These are phyloP conservation scores for Alternaria sp. DNA, from an alignment of 2,329 filamentous ascomycete genomes.

Conservation along the genomic window DNA sequence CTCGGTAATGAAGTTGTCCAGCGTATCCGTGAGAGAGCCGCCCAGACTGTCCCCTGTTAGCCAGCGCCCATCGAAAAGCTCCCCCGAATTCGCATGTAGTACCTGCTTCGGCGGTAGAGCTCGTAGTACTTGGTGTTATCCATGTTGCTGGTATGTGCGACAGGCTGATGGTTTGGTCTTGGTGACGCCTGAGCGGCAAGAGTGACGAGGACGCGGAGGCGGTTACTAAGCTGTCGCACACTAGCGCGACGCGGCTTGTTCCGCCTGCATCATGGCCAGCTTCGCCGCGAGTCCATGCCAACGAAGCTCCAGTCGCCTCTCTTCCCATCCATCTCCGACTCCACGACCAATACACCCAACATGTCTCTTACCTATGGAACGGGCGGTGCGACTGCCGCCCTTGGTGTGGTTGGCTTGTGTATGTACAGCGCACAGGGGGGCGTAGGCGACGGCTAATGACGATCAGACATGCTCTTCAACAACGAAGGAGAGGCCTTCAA, in stretches of 20 bases:
- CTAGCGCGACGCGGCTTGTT: conserved; percentile 35
- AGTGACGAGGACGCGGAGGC: conserved; percentile 5
- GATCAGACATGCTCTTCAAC: conserved; percentile 95
- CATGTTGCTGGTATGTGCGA: conserved; percentile 36
- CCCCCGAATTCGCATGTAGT: conserved; percentile 49
- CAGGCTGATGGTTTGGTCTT: conserved; percentile 24
- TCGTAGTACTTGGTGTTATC: conserved; percentile 76
- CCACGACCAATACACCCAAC: conserved; percentile 36
- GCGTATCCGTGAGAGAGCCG: conserved; percentile 90
- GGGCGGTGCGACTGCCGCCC: conserved; percentile 72
- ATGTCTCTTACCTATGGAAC: conserved; percentile 80
- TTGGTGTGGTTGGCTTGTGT: conserved; percentile 81
- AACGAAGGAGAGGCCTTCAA: conserved; percentile 96
- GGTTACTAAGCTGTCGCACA: conserved; percentile 24
- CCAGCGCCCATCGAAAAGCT: conserved; percentile 16
- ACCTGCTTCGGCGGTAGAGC: conserved; percentile 98
- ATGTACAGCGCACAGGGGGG: conserved; percentile 54
- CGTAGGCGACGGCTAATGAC: conserved; percentile 44
- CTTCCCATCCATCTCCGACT: conserved; percentile 36
- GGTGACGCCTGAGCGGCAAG: conserved; percentile 12
- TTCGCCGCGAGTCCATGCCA: conserved; percentile 35
- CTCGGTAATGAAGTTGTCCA: conserved; percentile 94
- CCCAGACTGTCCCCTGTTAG: conserved; percentile 74
- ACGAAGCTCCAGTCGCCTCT: conserved; percentile 41
- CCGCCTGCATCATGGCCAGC: conserved; percentile 42